Evolutionary conservation across 768 basidiomycete genomes (phyloP).

Genomic region (Zangia roseola): DNA sequence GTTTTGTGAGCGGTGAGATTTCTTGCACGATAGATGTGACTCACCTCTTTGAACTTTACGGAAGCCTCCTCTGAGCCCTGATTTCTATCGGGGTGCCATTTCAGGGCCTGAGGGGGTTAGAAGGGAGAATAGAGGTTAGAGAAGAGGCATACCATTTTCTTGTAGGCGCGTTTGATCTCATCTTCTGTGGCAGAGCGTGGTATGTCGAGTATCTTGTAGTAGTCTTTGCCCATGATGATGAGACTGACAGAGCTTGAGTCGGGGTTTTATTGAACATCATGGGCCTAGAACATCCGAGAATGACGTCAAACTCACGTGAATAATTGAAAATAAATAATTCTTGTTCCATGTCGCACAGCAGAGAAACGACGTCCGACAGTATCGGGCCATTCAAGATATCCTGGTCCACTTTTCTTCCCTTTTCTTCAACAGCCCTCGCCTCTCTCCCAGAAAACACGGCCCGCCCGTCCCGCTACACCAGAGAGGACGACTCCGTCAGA

Average conservation of each 20-base stretch:
- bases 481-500: slow-evolving; percentile 67
- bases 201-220: slow-evolving; percentile 83
- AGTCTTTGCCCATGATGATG: slow-evolving; percentile 72
- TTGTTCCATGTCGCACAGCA: slow-evolving; percentile 16
- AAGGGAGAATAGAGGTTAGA: background rate
- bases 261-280: slow-evolving; percentile 5
- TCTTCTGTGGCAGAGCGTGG: slow-evolving; percentile 73
- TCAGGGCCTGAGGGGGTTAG: slow-evolving; percentile 58
- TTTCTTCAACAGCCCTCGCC: slow-evolving; percentile 62
- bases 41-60: slow-evolving; percentile 88
- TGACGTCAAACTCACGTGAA: slow-evolving; percentile 25
- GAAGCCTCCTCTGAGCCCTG: slow-evolving; percentile 81
- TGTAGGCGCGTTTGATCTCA: slow-evolving; percentile 92
- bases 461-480: slow-evolving; percentile 50
- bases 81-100: slow-evolving; percentile 96
- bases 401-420: slow-evolving; percentile 66
- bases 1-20: background rate
- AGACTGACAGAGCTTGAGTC: too few species aligned
- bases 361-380: slow-evolving; percentile 9
- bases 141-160: slow-evolving; percentile 70
- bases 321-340: background rate
- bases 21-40: slow-evolving; percentile 5
- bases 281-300: slow-evolving; percentile 34
- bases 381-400: slow-evolving; percentile 49
- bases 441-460: slow-evolving; percentile 42